A percentile compares a stretch with the other conserved stretches of the same genome.
Conservation (phyloP, 1,139 yeast genomes). For the Hansenula sp. region DNA sequence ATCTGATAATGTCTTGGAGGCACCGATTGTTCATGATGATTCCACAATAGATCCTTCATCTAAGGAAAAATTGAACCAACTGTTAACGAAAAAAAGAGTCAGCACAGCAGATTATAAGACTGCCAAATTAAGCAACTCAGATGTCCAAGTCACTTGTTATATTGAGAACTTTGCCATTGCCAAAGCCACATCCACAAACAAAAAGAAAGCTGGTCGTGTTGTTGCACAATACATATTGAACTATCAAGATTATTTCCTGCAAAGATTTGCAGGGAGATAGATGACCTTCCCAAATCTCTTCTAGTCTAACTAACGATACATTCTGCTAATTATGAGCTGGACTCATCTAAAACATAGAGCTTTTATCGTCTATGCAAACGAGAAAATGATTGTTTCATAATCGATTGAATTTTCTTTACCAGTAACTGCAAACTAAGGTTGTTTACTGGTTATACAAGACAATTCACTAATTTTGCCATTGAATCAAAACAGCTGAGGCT, state of each 20-base stretch:
- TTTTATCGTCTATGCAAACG: no score
- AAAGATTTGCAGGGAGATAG: background rate
- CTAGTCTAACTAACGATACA: no score
- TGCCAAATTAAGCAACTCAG: slow-evolving; percentile 12
- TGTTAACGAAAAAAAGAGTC: slow-evolving; percentile 7
- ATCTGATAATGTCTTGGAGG: background rate
- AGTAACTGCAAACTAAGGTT: no score
- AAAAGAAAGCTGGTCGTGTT: slow-evolving; percentile 18
- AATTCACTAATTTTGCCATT: no score
- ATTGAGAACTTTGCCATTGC: slow-evolving; percentile 11
- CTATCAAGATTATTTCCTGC: slow-evolving; percentile 8
- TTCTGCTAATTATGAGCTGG: no score
- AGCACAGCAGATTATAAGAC: slow-evolving; percentile 17
- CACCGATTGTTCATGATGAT: slow-evolving; percentile 4
- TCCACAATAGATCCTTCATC: slow-evolving; percentile 10
- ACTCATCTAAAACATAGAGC: no score
- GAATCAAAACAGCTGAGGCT: no score
- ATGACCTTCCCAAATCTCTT: background rate
- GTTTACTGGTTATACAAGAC: no score
- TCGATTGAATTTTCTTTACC: no score
- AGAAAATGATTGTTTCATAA: no score
- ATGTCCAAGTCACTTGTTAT: slow-evolving; percentile 15
- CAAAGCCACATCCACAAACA: slow-evolving; percentile 13
- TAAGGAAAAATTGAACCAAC: slow-evolving; percentile 13
- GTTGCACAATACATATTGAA: slow-evolving; percentile 15